Evolutionary conservation across 345 rosid genomes (phyloP).

Genomic region (Litchi chinensis): DNA sequence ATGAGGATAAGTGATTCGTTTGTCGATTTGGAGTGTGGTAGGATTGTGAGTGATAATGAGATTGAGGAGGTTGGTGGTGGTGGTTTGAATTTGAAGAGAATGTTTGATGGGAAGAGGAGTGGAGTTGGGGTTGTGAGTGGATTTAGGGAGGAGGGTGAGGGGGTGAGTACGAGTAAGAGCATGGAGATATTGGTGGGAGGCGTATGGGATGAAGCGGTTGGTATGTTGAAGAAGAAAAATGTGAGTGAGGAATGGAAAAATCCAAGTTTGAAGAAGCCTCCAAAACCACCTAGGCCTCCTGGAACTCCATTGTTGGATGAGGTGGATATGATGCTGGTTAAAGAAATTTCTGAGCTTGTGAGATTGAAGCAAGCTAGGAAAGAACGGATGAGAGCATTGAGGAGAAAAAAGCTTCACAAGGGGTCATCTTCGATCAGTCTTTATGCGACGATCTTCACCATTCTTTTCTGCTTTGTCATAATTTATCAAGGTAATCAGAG

Average conservation of each 20-base stretch:
- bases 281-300: slow-evolving; percentile 43
- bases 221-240: background rate
- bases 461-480: slow-evolving; percentile 35
- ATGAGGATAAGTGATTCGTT: slow-evolving; percentile 9
- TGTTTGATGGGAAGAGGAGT: background rate
- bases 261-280: slow-evolving; percentile 14
- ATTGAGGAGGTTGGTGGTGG: background rate
- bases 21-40: slow-evolving; percentile 37
- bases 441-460: slow-evolving; percentile 31
- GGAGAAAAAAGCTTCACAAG: slow-evolving; percentile 31
- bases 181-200: slow-evolving; percentile 1
- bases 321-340: slow-evolving; percentile 28
- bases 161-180: background rate
- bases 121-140: slow-evolving; percentile 9
- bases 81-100: background rate
- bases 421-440: slow-evolving; percentile 26
- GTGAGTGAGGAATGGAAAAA: slow-evolving; percentile 20
- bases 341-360: slow-evolving; percentile 35
- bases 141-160: background rate
- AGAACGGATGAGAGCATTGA: slow-evolving; percentile 25
- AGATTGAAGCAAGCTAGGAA: slow-evolving; percentile 31
- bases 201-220: background rate
- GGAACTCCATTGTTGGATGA: slow-evolving; percentile 17
- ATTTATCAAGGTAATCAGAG: slow-evolving; percentile 36
- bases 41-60: slow-evolving; percentile 7